These are phyloP conservation scores for Lyophyllum shimeji DNA, from an alignment of 768 basidiomycete genomes.

Conservation along the genomic window DNA sequence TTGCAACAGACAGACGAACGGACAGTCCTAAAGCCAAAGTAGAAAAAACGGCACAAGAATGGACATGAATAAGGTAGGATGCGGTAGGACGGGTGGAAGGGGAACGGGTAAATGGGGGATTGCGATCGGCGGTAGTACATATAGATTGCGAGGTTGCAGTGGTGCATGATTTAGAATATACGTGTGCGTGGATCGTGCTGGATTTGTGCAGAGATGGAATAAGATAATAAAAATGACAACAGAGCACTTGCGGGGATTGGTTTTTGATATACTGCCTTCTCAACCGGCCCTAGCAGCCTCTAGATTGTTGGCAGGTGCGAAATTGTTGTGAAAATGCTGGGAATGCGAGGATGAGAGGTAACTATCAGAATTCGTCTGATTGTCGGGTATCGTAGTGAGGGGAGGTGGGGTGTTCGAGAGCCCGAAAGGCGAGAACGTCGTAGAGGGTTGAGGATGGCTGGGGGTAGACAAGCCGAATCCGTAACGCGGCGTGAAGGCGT, in stretches of 20 bases:
- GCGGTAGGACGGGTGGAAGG: conserved; percentile 17
- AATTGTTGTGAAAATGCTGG: conserved; percentile 33
- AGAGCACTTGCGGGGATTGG: conserved; percentile 21
- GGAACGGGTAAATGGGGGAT: conserved; percentile 17
- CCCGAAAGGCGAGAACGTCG: conserved; percentile 39
- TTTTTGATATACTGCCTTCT: conserved; percentile 23
- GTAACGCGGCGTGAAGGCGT: conserved; percentile 37
- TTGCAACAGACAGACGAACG: conserved; percentile 17
- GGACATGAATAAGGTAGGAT: conserved; percentile 25
- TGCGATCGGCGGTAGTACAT: conserved; percentile 30
- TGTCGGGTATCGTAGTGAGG: conserved; percentile 37
- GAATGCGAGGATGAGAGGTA: conserved; percentile 30
- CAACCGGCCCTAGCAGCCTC: conserved; percentile 48
- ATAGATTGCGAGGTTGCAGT: conserved; percentile 24
- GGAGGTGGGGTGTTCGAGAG: conserved; percentile 27
- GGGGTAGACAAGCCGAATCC: conserved; percentile 25
- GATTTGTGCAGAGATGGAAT: conserved; percentile 22
- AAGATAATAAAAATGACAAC: conserved; percentile 18
- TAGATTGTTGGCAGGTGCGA: conserved; percentile 37
- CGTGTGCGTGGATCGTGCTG: conserved; percentile 23
- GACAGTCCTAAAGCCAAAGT: conserved; percentile 21
- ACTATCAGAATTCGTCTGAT: conserved; percentile 29
- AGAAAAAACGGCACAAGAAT: conserved; percentile 20
- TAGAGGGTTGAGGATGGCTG: conserved; percentile 18
- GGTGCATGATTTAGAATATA: conserved; percentile 24